A percentile compares a stretch with the other conserved stretches of the same genome.
phyloP scores from a whole-genome alignment of 2,329 filamentous ascomycete genomes.

The Emergomyces orientalis region DNA sequence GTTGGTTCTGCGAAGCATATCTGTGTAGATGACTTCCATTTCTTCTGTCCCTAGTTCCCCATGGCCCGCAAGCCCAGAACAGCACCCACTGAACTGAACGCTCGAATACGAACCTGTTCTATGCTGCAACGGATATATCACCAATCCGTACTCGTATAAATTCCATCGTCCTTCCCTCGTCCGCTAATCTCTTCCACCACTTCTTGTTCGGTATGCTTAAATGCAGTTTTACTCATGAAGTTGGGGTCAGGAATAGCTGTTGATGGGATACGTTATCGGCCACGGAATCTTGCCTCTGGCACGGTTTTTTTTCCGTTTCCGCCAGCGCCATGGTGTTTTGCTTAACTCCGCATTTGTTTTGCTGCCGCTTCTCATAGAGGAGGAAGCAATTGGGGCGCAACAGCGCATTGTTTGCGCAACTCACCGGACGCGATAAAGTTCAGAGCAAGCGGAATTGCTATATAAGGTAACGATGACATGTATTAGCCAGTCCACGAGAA shows the following conservation, averaged over 20 bases:
- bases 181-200: not conserved
- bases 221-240: not conserved
- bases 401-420: constrained; percentile 41
- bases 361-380: constrained; percentile 51
- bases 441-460: constrained; percentile 69
- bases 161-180: not conserved
- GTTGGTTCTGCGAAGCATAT: not conserved
- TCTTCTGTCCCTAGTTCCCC: not conserved
- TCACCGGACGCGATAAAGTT: constrained; percentile 91
- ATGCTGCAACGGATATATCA: constrained; percentile 13
- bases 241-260: not conserved
- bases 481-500: constrained; percentile 4
- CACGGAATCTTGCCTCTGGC: not conserved
- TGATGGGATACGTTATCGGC: not conserved
- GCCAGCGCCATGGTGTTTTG: not conserved
- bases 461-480: constrained; percentile 17
- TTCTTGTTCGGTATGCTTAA: not conserved
- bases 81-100: constrained; percentile 18
- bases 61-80: constrained; percentile 8
- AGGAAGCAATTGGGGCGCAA: constrained; percentile 23
- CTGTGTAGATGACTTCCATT: not conserved
- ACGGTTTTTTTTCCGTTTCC: not conserved
- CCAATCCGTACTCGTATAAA: not conserved
- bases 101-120: constrained; percentile 20
- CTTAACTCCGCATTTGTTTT: not conserved